Percentiles rank a stretch among this genome's conserved stretches.
These are phyloP conservation scores for Epichloe elymi DNA, from an alignment of 2,329 filamentous ascomycete genomes.

Conservation along the genomic window DNA sequence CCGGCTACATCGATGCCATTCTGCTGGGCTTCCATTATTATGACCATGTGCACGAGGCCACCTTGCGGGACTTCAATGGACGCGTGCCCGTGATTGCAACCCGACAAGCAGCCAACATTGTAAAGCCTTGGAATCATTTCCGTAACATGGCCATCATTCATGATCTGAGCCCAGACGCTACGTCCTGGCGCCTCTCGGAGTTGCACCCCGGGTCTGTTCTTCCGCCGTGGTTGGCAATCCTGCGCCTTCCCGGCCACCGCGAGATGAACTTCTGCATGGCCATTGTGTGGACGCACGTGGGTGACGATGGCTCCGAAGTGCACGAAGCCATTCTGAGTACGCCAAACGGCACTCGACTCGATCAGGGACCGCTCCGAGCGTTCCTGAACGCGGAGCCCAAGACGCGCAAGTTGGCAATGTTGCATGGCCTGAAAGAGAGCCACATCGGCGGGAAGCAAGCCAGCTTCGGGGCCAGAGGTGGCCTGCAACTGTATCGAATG, in stretches of 20 bases:
- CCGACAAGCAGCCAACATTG: constrained; percentile 5
- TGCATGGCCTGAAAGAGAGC: constrained; percentile 7
- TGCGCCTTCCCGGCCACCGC: constrained; percentile 7
- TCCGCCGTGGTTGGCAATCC: constrained; percentile 4
- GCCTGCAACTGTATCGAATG: constrained; percentile 4
- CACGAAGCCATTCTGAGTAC: constrained; percentile 5
- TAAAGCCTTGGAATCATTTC: constrained; percentile 7
- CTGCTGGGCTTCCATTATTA: constrained; percentile 6
- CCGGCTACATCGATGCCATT: constrained; percentile 7
- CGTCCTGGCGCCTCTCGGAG: constrained; percentile 2
- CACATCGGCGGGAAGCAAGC: constrained; percentile 7
- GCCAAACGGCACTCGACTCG: constrained; percentile 4
- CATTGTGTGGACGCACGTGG: constrained; percentile 6
- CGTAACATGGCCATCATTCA: constrained; percentile 3
- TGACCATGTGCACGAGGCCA: constrained; percentile 7
- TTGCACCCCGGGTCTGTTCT: constrained; percentile 3
- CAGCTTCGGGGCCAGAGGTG: constrained; percentile 4
- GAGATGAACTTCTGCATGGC: constrained; percentile 6
- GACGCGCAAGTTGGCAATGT: constrained; percentile 6
- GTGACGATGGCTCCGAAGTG: constrained; percentile 1
- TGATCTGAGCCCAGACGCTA: neutral
- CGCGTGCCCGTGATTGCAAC: constrained; percentile 7
- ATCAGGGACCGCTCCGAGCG: constrained; percentile 4
- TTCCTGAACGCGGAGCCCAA: constrained; percentile 4
- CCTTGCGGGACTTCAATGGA: constrained; percentile 3